A percentile compares a stretch with the other conserved stretches of the same genome.
phyloP scores from a whole-genome alignment of 2,329 filamentous ascomycete genomes.

The Penicillium sp. region DNA sequence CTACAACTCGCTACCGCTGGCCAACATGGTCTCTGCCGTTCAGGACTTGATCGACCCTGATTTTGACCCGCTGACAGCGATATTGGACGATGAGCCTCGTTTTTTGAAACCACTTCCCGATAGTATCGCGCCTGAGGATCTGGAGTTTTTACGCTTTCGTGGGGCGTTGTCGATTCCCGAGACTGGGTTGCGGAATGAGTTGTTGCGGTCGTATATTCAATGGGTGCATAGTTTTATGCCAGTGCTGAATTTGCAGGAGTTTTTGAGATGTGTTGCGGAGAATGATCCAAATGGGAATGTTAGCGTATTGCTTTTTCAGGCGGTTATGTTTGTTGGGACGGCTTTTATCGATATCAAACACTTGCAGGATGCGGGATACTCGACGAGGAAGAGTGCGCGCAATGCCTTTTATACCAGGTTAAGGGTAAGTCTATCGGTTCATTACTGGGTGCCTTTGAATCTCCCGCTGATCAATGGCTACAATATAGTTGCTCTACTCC shows the following conservation, averaged over 20 bases:
- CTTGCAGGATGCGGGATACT: constrained; percentile 75
- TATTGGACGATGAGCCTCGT: constrained; percentile 52
- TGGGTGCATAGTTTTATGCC: constrained; percentile 93
- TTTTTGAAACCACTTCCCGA: constrained; percentile 79
- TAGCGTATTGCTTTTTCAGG: constrained; percentile 84
- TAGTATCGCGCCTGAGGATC: constrained; percentile 76
- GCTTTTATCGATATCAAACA: constrained; percentile 80
- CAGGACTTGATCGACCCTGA: constrained; percentile 48
- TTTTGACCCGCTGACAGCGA: constrained; percentile 46
- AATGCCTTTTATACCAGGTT: constrained; percentile 84
- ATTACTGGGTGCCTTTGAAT: no score
- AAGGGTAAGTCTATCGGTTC: constrained; percentile 59
- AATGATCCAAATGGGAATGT: constrained; percentile 72
- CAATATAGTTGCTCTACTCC: constrained; percentile 75
- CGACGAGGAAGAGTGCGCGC: constrained; percentile 75
- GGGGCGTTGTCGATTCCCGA: constrained; percentile 77
- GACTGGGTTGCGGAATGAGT: constrained; percentile 71
- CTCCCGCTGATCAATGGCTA: neutral
- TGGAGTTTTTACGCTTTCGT: constrained; percentile 78
- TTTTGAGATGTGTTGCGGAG: constrained; percentile 60
- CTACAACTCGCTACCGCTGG: constrained; percentile 40
- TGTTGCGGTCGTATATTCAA: constrained; percentile 79
- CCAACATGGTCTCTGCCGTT: constrained; percentile 47
- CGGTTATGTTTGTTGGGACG: constrained; percentile 89
- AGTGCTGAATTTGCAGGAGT: constrained; percentile 68